These are phyloP conservation scores for Carex scoparia DNA, from an alignment of 176 grass and related monocot species.

Conservation along the genomic window DNA sequence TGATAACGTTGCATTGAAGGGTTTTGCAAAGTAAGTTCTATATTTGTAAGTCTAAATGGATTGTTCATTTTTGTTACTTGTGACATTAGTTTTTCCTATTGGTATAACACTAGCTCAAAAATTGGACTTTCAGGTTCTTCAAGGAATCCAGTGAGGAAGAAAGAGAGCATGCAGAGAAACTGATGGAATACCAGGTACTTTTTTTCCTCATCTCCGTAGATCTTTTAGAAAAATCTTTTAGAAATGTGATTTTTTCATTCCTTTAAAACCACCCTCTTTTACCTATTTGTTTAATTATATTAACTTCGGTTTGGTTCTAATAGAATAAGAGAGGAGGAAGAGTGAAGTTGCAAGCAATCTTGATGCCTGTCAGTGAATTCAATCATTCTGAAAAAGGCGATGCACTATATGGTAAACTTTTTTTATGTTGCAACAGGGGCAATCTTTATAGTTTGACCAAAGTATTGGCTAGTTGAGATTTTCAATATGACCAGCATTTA, in stretches of 20 bases:
- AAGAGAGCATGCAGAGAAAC: constrained; percentile 40
- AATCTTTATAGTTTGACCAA: not conserved
- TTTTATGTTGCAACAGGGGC: too few species aligned
- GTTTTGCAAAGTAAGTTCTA: constrained; percentile 42
- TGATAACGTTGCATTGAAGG: constrained; percentile 36
- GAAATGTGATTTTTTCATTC: not conserved
- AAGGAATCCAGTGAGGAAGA: constrained; percentile 48
- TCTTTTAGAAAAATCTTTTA: not conserved
- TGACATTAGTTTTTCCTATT: not conserved
- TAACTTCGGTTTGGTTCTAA: not conserved
- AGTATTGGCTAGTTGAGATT: not conserved
- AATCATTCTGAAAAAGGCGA: constrained; percentile 45
- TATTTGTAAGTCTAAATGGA: not conserved
- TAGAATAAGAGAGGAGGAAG: constrained; percentile 50
- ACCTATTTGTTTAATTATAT: not conserved
- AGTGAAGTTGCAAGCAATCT: constrained; percentile 46
- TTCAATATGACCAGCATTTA: not conserved
- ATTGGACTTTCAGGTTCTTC: constrained; percentile 38
- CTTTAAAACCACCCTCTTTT: not conserved
- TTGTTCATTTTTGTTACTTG: not conserved
- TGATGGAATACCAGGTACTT: constrained; percentile 40
- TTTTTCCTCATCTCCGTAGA: not conserved
- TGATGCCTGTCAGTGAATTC: constrained; percentile 37
- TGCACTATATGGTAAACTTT: constrained; percentile 37
- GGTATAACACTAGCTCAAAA: not conserved